Evolutionary conservation across 805 yeast species (phyloP).

Genomic region (Komagataella pastoris): DNA sequence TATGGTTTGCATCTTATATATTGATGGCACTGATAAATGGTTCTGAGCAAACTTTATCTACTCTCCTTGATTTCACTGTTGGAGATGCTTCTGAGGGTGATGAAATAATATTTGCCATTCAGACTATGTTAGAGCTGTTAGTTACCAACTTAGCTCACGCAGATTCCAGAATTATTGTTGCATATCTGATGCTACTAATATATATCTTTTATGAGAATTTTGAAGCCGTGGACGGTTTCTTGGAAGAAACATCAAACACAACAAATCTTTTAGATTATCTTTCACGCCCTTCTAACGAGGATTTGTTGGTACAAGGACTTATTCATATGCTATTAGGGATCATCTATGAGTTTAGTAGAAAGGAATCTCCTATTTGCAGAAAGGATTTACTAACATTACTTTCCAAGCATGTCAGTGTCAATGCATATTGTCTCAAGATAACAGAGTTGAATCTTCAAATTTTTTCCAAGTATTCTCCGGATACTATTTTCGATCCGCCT

Average conservation of each 20-base stretch:
- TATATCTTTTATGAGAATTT: constrained; percentile 72
- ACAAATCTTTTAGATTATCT: constrained; percentile 59
- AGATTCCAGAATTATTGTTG: constrained; percentile 69
- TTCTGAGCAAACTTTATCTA: constrained; percentile 30
- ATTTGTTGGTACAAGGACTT: constrained; percentile 49
- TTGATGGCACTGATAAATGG: constrained; percentile 51
- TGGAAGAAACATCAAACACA: constrained; percentile 52
- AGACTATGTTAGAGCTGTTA: constrained; percentile 65
- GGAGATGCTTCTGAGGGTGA: constrained; percentile 56
- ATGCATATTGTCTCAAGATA: constrained; percentile 61
- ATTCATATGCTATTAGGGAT: constrained; percentile 61
- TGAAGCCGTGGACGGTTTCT: constrained; percentile 61
- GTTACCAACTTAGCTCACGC: constrained; percentile 42
- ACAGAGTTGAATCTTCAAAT: constrained; percentile 50
- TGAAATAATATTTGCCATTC: constrained; percentile 57
- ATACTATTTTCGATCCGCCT: constrained; percentile 31
- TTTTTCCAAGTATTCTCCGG: constrained; percentile 45
- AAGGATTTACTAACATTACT: constrained; percentile 46
- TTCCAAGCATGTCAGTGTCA: constrained; percentile 65
- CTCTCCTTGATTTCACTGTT: constrained; percentile 32
- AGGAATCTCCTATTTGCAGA: constrained; percentile 50
- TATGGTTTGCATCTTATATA: constrained; percentile 71
- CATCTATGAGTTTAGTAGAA: constrained; percentile 61
- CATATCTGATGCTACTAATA: constrained; percentile 63
- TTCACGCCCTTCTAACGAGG: constrained; percentile 25